A percentile compares a stretch with the other conserved stretches of the same genome.
phyloP scores from a whole-genome alignment of 2,329 filamentous ascomycete genomes.

The Venturia carpophila region DNA sequence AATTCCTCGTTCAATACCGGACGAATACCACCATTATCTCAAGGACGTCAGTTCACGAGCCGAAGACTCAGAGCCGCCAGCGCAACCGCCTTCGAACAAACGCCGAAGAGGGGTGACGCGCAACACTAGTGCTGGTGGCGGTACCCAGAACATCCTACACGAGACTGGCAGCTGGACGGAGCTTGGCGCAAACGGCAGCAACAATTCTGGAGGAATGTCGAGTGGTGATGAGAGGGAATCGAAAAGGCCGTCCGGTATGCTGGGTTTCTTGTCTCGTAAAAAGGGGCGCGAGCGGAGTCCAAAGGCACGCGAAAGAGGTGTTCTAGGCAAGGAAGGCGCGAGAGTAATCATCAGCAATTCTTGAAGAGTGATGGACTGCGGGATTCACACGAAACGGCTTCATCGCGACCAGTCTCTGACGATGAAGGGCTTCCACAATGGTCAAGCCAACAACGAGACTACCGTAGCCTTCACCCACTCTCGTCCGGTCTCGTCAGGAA shows the following conservation, averaged over 20 bases:
- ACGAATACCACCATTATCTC: conserved; percentile 17
- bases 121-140: conserved; percentile 69
- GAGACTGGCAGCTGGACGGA: conserved; percentile 87
- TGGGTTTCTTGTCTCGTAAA: conserved; percentile 82
- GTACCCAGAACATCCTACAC: conserved; percentile 84
- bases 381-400: background rate
- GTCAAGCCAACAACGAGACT: background rate
- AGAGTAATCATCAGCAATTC: conserved; percentile 17
- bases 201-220: conserved; percentile 46
- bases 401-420: background rate
- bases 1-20: conserved; percentile 19
- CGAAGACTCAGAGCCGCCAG: conserved; percentile 9
- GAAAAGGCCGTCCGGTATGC: conserved; percentile 65
- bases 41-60: conserved; percentile 8
- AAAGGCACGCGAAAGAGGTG: conserved; percentile 87
- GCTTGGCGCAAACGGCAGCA: conserved; percentile 63
- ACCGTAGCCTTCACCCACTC: background rate
- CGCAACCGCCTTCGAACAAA: background rate
- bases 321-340: conserved; percentile 90
- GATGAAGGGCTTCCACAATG: background rate
- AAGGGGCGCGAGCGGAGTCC: conserved; percentile 86
- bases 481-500: background rate
- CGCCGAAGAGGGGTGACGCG: conserved; percentile 49
- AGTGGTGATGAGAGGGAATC: conserved; percentile 30
- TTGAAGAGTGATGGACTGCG: background rate